Conservation (phyloP, 306 rosid genomes). For the Canavalia gladiata region DNA sequence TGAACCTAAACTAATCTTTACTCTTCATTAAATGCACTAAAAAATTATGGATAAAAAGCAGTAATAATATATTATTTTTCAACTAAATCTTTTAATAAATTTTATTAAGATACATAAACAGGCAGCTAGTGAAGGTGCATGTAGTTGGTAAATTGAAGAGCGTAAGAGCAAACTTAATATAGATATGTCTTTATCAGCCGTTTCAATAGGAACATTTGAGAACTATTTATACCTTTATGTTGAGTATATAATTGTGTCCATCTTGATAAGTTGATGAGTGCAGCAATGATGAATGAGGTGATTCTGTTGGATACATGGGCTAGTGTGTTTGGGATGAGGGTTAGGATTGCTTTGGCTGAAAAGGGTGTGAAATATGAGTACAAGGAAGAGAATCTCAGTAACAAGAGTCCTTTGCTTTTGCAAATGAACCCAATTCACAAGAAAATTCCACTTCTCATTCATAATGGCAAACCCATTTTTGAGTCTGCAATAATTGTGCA, state of each 20-base stretch:
- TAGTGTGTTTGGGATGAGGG: constrained; percentile 48
- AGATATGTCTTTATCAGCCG: not conserved
- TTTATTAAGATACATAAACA: no score
- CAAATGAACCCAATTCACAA: constrained; percentile 62
- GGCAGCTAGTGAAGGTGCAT: no score
- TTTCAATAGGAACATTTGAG: not conserved
- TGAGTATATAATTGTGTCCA: no score
- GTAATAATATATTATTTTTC: no score
- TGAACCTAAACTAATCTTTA: no score
- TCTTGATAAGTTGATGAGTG: not conserved
- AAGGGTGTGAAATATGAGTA: constrained; percentile 48
- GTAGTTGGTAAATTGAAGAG: no score
- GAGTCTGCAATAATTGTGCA: constrained; percentile 48
- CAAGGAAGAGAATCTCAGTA: constrained; percentile 36
- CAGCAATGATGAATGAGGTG: constrained; percentile 38
- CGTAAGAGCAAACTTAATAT: not conserved
- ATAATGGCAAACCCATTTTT: constrained; percentile 47
- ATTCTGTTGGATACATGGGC: constrained; percentile 48
- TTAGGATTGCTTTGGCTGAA: constrained; percentile 46
- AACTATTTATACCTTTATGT: not conserved
- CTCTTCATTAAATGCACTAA: no score
- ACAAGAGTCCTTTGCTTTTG: constrained; percentile 46
- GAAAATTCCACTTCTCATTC: constrained; percentile 62
- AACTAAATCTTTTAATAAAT: no score
- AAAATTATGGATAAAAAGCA: no score